These are phyloP conservation scores for Trypanosoma grayi DNA, from an alignment of 208 protist genomes.

Conservation along the genomic window DNA sequence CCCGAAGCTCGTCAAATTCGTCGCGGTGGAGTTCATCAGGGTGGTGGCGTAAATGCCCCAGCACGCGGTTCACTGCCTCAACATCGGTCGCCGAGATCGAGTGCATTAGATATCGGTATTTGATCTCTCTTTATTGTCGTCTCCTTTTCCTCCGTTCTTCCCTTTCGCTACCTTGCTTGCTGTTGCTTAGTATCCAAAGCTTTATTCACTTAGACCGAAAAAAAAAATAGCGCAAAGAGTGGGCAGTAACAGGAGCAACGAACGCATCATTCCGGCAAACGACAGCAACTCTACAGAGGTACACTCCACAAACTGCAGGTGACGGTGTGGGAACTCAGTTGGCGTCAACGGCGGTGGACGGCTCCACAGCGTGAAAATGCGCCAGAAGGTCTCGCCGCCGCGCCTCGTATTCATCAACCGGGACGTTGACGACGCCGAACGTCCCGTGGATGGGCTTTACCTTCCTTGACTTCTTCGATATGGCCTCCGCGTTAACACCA, in stretches of 20 bases:
- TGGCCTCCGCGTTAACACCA: constrained; percentile 33
- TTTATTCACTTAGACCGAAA: not conserved
- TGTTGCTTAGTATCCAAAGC: not conserved
- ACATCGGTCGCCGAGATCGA: constrained; percentile 32
- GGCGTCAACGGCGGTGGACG: not conserved
- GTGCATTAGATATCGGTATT: constrained; percentile 1
- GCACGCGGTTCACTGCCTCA: constrained; percentile 35
- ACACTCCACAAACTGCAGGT: not conserved
- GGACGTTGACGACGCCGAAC: constrained; percentile 85
- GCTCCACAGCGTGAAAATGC: constrained; percentile 34
- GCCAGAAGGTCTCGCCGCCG: constrained; percentile 35
- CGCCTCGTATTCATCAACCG: constrained; percentile 50
- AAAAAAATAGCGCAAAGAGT: constrained; percentile 9
- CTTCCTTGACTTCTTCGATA: constrained; percentile 28
- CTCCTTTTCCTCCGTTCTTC: not conserved
- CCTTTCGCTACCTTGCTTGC: not conserved
- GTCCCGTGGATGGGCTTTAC: constrained; percentile 52
- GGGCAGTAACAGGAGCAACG: not conserved
- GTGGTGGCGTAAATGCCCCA: constrained; percentile 28
- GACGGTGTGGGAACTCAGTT: too few relatives aligned
- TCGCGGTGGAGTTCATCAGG: constrained; percentile 43
- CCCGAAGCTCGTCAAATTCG: constrained; percentile 34
- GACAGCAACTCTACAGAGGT: not conserved
- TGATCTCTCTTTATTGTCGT: not conserved
- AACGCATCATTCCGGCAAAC: not conserved